Percentiles rank a stretch among this genome's conserved stretches.
Conservation (phyloP, 768 basidiomycete genomes). For the Cystobasidium tubakii region DNA sequence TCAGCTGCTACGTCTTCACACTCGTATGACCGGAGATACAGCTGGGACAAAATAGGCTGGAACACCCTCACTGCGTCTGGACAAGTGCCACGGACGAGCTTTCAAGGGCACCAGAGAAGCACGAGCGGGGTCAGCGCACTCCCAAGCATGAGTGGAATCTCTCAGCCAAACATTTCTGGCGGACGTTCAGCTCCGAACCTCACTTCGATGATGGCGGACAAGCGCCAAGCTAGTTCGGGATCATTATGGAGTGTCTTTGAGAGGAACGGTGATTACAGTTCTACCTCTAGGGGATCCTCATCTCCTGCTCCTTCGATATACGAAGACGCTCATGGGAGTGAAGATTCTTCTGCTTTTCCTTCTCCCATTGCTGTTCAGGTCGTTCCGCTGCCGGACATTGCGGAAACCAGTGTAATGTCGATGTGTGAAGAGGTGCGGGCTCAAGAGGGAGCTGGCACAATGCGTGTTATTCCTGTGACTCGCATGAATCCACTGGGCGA, state of each 20-base stretch:
- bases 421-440: neutral
- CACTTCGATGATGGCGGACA: conserved; percentile 12
- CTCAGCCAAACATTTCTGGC: neutral
- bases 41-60: conserved; percentile 20
- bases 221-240: conserved; percentile 27
- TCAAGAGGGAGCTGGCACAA: neutral
- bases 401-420: neutral
- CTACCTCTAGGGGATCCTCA: conserved; percentile 14
- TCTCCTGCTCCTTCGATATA: conserved; percentile 32
- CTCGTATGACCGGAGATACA: conserved; percentile 1
- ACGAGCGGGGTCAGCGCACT: neutral
- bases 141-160: neutral
- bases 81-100: neutral
- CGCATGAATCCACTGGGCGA: neutral
- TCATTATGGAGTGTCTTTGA: conserved; percentile 29
- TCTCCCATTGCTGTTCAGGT: neutral
- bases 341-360: conserved; percentile 14
- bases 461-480: neutral
- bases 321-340: conserved; percentile 24
- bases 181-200: conserved; percentile 28
- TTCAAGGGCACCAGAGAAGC: neutral
- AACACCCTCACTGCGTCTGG: neutral
- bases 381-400: neutral
- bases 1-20: neutral
- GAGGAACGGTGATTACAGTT: neutral